Percentiles rank a stretch among this genome's conserved stretches.
Conservation (phyloP, 129 eudicot species). For the Scalesia atractyloides region DNA sequence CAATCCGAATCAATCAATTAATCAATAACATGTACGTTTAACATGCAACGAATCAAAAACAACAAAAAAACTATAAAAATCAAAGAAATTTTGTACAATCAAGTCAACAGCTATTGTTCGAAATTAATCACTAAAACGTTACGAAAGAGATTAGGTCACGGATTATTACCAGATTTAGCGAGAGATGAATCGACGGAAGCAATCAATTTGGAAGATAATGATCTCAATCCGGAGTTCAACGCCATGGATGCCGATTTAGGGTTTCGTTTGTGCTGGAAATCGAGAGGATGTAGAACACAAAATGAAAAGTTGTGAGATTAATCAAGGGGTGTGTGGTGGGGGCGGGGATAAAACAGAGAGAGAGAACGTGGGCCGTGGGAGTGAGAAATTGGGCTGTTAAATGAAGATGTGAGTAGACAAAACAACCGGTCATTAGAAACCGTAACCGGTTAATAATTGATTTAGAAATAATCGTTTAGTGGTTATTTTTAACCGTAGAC, state of each 20-base stretch:
- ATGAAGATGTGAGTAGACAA: neutral
- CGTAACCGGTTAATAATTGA: too few species aligned
- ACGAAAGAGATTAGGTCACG: constrained; percentile 13
- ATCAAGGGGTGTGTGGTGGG: neutral
- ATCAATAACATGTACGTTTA: neutral
- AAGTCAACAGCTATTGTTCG: neutral
- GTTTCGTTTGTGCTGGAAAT: constrained; percentile 17
- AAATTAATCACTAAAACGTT: constrained; percentile 10
- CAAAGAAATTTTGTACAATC: neutral
- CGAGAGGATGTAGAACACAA: constrained; percentile 9
- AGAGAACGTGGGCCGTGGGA: constrained; percentile 19
- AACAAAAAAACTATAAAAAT: neutral
- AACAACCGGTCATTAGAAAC: too few species aligned
- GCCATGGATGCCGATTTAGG: constrained; percentile 47
- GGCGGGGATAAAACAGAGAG: neutral
- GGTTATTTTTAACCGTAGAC: too few species aligned
- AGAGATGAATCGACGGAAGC: constrained; percentile 45
- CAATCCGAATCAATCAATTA: constrained; percentile 12
- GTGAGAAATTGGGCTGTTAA: constrained; percentile 14
- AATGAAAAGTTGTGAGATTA: constrained; percentile 4
- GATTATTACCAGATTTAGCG: constrained; percentile 54
- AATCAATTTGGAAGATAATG: constrained; percentile 55
- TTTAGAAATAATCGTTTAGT: too few species aligned
- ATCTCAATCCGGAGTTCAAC: constrained; percentile 57
- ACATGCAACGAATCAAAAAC: constrained; percentile 16